phyloP scores from a whole-genome alignment of 805 yeast species.

The Saccharomycopsis oosterbeekiorum region DNA sequence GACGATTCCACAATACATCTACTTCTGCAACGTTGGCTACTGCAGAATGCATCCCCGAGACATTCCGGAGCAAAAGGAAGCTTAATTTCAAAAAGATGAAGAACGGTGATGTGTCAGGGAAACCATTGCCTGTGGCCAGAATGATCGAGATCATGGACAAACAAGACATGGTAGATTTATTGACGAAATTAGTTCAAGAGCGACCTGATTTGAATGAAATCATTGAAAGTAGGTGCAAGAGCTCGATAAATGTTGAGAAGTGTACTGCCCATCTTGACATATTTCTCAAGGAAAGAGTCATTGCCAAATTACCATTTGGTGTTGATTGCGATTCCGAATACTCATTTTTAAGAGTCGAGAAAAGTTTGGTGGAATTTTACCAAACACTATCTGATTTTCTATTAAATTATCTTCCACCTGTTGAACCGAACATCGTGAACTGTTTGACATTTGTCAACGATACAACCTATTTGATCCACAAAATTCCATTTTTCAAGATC shows the following conservation, averaged over 20 bases:
- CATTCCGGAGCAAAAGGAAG: not conserved
- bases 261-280: slow-evolving; percentile 40
- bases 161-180: slow-evolving; percentile 40
- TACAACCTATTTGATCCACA: slow-evolving; percentile 49
- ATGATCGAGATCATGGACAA: slow-evolving; percentile 61
- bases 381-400: slow-evolving; percentile 66
- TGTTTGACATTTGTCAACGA: slow-evolving; percentile 55
- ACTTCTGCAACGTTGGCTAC: not conserved
- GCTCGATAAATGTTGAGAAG: slow-evolving; percentile 35
- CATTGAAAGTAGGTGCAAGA: slow-evolving; percentile 43
- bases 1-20: not conserved
- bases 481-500: slow-evolving; percentile 54
- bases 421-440: slow-evolving; percentile 41
- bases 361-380: slow-evolving; percentile 57
- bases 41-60: not conserved
- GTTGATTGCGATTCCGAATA: slow-evolving; percentile 68
- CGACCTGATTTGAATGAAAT: slow-evolving; percentile 56
- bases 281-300: slow-evolving; percentile 35
- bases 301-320: slow-evolving; percentile 56
- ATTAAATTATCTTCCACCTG: slow-evolving; percentile 61
- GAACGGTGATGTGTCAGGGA: slow-evolving; percentile 34
- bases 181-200: slow-evolving; percentile 41
- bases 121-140: slow-evolving; percentile 51
- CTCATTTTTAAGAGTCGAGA: slow-evolving; percentile 63
- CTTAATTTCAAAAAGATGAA: not conserved